These are phyloP conservation scores for Daedaleopsis sinensis DNA, from an alignment of 768 basidiomycete genomes.

Conservation along the genomic window DNA sequence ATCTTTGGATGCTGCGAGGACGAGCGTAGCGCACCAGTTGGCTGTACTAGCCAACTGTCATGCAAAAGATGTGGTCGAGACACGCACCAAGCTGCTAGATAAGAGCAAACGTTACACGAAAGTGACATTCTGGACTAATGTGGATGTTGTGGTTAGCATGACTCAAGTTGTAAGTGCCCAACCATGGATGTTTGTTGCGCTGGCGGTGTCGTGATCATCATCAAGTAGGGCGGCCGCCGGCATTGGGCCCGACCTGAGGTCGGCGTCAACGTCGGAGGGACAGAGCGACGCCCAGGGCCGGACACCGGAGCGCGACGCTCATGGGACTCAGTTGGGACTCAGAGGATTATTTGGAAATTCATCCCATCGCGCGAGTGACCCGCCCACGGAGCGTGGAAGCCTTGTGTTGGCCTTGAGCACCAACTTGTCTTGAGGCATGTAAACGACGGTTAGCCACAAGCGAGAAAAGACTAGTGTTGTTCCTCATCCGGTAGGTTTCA, in stretches of 20 bases:
- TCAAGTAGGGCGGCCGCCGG: background rate
- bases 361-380: no score
- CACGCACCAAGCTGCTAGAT: background rate
- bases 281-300: background rate
- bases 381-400: background rate
- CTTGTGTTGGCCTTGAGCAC: background rate
- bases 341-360: no score
- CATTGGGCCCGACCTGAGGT: background rate
- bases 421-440: background rate
- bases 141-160: background rate
- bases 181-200: background rate
- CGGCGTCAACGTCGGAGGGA: background rate
- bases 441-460: background rate
- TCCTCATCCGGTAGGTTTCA: background rate
- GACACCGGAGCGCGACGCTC: background rate
- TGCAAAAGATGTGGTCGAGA: no score
- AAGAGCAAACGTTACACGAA: background rate
- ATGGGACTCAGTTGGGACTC: background rate
- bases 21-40: no score
- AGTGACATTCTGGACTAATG: background rate
- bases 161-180: background rate
- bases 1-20: no score
- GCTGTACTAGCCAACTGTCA: no score
- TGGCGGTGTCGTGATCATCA: background rate
- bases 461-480: background rate